Percentiles rank a stretch among this genome's conserved stretches.
phyloP scores from a whole-genome alignment of 306 rosid genomes.

The Lupinus albus region DNA sequence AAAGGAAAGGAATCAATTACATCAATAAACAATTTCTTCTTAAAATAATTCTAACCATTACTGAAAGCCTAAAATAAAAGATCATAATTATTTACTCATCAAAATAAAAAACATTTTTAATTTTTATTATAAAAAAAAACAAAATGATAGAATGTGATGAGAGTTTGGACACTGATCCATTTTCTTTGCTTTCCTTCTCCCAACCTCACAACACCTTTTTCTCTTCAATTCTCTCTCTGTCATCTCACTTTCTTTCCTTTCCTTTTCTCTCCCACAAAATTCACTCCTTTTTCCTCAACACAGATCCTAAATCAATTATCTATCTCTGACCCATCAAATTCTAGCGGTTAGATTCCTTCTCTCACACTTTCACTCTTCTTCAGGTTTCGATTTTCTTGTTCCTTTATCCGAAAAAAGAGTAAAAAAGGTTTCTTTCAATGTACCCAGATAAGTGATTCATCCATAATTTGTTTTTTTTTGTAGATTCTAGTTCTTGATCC shows the following conservation, averaged over 20 bases:
- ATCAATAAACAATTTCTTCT: too few relatives aligned
- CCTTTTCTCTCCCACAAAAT: conserved; percentile 37
- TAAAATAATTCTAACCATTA: not conserved
- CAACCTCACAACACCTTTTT: not conserved
- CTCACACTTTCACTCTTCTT: conserved; percentile 31
- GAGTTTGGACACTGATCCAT: conserved; percentile 34
- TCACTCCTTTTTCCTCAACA: conserved; percentile 36
- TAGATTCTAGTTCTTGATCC: conserved; percentile 42
- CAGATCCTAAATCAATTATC: conserved; percentile 52
- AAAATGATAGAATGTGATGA: conserved; percentile 3
- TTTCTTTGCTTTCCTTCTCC: not conserved
- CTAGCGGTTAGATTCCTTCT: conserved; percentile 43
- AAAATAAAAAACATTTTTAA: not conserved
- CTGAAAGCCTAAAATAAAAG: not conserved
- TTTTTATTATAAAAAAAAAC: not conserved
- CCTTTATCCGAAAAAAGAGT: conserved; percentile 28
- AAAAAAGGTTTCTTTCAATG: conserved; percentile 36
- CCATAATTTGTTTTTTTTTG: conserved; percentile 28
- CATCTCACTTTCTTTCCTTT: conserved; percentile 24
- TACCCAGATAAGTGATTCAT: conserved; percentile 41
- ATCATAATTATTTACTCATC: not conserved
- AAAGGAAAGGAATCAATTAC: too few relatives aligned
- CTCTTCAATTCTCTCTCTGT: conserved; percentile 29
- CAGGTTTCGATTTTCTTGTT: conserved; percentile 15
- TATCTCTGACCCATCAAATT: conserved; percentile 32